Evolutionary conservation across 2,329 filamentous ascomycete species (phyloP).

Genomic region (Fusarium gaditjirri): DNA sequence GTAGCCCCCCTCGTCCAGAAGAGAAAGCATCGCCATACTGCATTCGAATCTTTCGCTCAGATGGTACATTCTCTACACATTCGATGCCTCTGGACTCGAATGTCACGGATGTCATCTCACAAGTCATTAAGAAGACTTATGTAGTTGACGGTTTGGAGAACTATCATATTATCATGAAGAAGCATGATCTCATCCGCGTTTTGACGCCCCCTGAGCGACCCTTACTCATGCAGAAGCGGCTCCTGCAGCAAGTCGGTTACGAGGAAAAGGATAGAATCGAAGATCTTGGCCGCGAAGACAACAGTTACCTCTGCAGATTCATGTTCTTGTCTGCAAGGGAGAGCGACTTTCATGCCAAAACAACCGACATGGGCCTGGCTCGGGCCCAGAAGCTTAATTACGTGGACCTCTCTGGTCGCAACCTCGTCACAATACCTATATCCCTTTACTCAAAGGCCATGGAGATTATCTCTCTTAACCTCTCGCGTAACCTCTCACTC

Average conservation of each 20-base stretch:
- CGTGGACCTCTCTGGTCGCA: slow-evolving; percentile 89
- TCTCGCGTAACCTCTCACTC: slow-evolving; percentile 90
- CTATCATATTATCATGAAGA: slow-evolving; percentile 94
- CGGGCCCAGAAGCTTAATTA: slow-evolving; percentile 93
- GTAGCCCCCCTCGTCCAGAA: slow-evolving; percentile 74
- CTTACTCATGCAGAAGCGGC: slow-evolving; percentile 87
- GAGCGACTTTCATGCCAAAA: slow-evolving; percentile 76
- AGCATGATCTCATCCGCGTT: slow-evolving; percentile 88
- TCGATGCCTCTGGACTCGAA: slow-evolving; percentile 86
- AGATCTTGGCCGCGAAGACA: slow-evolving; percentile 94
- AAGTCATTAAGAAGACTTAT: slow-evolving; percentile 94
- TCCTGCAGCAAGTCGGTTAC: slow-evolving; percentile 93
- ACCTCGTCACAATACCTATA: slow-evolving; percentile 94
- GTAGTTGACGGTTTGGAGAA: slow-evolving; percentile 90
- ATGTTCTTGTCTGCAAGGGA: slow-evolving; percentile 92
- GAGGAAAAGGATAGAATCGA: slow-evolving; percentile 87
- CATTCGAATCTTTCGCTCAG: slow-evolving; percentile 92
- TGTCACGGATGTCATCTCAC: slow-evolving; percentile 86
- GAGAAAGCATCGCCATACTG: slow-evolving; percentile 84
- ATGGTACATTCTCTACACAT: slow-evolving; percentile 93
- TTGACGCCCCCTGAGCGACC: slow-evolving; percentile 83
- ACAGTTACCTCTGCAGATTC: slow-evolving; percentile 96
- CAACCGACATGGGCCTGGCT: slow-evolving; percentile 81
- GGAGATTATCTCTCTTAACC: slow-evolving; percentile 94
- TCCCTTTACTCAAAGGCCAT: slow-evolving; percentile 89